phyloP scores from a whole-genome alignment of 2,329 filamentous ascomycete species.

The Sclerotinia glacialis region DNA sequence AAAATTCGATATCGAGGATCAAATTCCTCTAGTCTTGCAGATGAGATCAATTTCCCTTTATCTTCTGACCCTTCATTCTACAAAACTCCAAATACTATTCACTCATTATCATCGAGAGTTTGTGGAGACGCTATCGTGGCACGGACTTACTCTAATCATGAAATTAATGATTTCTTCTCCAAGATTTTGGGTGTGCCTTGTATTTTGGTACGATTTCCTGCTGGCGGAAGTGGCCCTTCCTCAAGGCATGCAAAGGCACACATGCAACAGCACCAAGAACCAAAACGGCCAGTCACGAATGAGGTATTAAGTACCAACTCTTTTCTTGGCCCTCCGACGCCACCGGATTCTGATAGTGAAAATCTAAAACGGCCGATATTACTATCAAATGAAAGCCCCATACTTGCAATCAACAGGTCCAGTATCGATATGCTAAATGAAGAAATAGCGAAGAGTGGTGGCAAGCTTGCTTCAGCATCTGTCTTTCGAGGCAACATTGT shows the following conservation, averaged over 20 bases:
- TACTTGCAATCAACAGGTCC: conserved; percentile 76
- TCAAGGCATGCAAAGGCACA: conserved; percentile 71
- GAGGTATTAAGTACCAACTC: conserved; percentile 45
- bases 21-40: conserved; percentile 30
- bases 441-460: conserved; percentile 61
- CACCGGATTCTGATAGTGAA: conserved; percentile 57
- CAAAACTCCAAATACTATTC: conserved; percentile 41
- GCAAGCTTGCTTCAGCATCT: conserved; percentile 64
- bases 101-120: conserved; percentile 60
- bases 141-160: conserved; percentile 63
- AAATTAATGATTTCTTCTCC: conserved; percentile 76
- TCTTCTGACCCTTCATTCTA: conserved; percentile 64
- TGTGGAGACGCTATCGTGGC: conserved; percentile 78
- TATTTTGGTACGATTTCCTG: conserved; percentile 77
- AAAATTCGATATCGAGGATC: conserved; percentile 53
- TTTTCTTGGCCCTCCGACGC: conserved; percentile 55
- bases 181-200: conserved; percentile 73
- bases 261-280: conserved; percentile 56
- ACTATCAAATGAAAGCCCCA: conserved; percentile 90
- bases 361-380: conserved; percentile 56
- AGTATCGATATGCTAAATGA: conserved; percentile 78
- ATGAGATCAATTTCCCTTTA: conserved; percentile 57
- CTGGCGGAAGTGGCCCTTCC: conserved; percentile 56
- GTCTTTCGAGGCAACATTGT: conserved; percentile 90
- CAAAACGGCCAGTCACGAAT: conserved; percentile 26